Evolutionary conservation across 1,139 yeast species (phyloP), one percentile per base, ranked within the genome.

Genomic region (Pichia sp.): DNA sequence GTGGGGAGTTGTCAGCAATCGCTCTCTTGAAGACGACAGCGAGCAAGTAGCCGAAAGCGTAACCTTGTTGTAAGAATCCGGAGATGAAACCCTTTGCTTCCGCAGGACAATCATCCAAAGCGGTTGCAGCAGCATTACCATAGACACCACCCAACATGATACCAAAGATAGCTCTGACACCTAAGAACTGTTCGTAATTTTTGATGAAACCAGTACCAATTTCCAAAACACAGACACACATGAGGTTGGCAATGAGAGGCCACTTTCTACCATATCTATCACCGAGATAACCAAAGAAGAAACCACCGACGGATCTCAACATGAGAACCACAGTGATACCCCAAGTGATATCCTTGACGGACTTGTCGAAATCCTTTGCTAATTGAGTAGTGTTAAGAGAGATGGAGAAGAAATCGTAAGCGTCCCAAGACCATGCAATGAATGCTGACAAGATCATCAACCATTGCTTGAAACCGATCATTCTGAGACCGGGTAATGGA

Each of bases 291-390:
- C 93, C 93, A 51, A 81, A 81, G 23, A 77, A 61, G 23, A 78
- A 55, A 12, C 91, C 87, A 37, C 93, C 93, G n/a, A 79, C 75
- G 4, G 87, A 76, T 49, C 93, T 69, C 46, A 82, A 64, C 88
- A 83, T 80, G 39, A 82, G 68, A 30, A 82, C 93, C 39, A 82
- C 63, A 0, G 93, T 82, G 45, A 82, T 76, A 42, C 88, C 91
- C 88, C 91, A 82, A 5, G 88, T 74, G 44, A 82, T 66, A 34
- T 72, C 71, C 23, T 71, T 67, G 26, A 72, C 72, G 12, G 64
- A 47, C 22, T 63, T 67, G 41, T 64, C 64, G 39, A 82, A 68
- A 25, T 72, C 63, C 22, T 53, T 47, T 5, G 91, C 85, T 36
- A 82, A 66, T 9, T 58, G 61, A 1, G 74, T 47, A 15, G 78